Evolutionary conservation across 805 yeast species (phyloP).

Genomic region (Hyphopichia homilentoma): DNA sequence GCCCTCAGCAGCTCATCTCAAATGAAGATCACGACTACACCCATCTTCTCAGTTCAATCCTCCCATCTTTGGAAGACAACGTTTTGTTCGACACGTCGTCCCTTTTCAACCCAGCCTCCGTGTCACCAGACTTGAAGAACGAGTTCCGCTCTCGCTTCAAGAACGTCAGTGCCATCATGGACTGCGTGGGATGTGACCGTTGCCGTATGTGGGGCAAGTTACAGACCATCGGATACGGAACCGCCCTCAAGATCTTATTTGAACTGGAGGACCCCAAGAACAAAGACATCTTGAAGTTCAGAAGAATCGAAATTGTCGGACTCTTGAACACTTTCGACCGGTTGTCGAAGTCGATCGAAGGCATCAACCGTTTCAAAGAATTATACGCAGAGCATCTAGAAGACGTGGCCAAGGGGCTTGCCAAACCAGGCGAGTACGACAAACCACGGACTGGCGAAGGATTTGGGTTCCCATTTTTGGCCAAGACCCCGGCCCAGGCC

Average conservation of each 20-base stretch:
- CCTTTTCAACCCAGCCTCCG: slow-evolving; percentile 44
- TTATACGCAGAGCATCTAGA: slow-evolving; percentile 44
- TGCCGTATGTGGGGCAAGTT: slow-evolving; percentile 98
- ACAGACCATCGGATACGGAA: slow-evolving; percentile 96
- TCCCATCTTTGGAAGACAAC: slow-evolving; percentile 36
- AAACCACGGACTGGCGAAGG: slow-evolving; percentile 23
- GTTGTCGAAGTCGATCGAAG: slow-evolving; percentile 75
- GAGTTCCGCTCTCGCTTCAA: slow-evolving; percentile 84
- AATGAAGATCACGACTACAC: slow-evolving; percentile 34
- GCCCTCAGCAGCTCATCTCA: slow-evolving; percentile 43
- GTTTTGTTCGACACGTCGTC: slow-evolving; percentile 44
- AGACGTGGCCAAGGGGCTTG: slow-evolving; percentile 36
- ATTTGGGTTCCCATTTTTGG: slow-evolving; percentile 37
- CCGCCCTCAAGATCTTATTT: slow-evolving; percentile 86
- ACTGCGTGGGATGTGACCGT: slow-evolving; percentile 97
- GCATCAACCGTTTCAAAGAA: slow-evolving; percentile 67
- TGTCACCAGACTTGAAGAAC: slow-evolving; percentile 58
- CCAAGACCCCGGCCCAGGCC: background rate
- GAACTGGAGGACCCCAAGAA: slow-evolving; percentile 59
- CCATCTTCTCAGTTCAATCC: slow-evolving; percentile 28
- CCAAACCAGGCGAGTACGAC: slow-evolving; percentile 40
- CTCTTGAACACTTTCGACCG: slow-evolving; percentile 90
- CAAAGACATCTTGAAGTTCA: slow-evolving; percentile 53
- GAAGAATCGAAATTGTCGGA: slow-evolving; percentile 84
- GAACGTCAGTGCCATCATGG: slow-evolving; percentile 91